Evolutionary conservation across 2,329 filamentous ascomycete species (phyloP), one percentile per base, ranked within the genome.

Genomic region (Xylariaceae sp.): DNA sequence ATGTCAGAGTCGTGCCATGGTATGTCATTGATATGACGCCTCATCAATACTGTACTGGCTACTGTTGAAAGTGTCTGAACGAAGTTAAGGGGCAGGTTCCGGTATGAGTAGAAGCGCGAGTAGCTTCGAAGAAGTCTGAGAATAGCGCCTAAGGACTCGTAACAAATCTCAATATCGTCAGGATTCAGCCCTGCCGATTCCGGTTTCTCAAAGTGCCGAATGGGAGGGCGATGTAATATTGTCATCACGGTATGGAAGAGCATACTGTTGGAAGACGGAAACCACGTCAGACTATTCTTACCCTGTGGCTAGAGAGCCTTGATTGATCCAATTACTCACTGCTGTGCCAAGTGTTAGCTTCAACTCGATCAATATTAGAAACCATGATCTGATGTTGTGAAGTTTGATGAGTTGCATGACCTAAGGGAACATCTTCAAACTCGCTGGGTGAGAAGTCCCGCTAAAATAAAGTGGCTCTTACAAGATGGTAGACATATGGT

Each of bases 241-340:
- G 78, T 78, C 74, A 79, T 77, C 44, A 72, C 70, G 1, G 76
- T 77, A 51, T 79, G 75, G 55, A 78, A 79, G 14, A 74, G 60
- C 70, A 79, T 75, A 55, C 61, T 64, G 38, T 28, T 28, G 22
- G 4, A 7, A 28, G 22, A 28, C 4, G 7, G 22, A 28, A 28
- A 5, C 7, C 22, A 28, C 7, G 22, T 28, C 22, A 28, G 22
- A 28, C 22, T 28, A 28, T 7, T 28, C 22, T 28, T 28, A 28
- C 7, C 22, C 22, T 28, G 22, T 28, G 22, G n/a, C 22, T 28
- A 28, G 22, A 28, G 22, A 28, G 22, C 22, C 7, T 7, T 17
- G 19, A 16, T 5, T 33, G 11, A n/a, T n/a, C 42, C 61, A 28
- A 5, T 7, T 28, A 28, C 22, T 28, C 22, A 28, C 22, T 28